Evolutionary conservation across 2,329 filamentous ascomycete genomes (phyloP).

Genomic region (Fusarium clavum): DNA sequence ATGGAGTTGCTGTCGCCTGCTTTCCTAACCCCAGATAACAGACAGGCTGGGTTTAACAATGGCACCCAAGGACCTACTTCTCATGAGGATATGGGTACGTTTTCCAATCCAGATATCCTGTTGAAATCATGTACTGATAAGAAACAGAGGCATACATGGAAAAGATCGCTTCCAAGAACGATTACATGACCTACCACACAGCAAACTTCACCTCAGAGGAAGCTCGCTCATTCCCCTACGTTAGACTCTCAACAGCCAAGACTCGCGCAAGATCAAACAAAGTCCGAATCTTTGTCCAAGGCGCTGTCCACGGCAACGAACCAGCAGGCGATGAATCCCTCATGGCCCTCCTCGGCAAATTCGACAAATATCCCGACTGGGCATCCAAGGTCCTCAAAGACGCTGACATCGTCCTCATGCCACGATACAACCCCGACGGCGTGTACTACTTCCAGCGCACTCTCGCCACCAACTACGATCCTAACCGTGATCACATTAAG

Average conservation of each 20-base stretch:
- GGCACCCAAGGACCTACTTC: conserved; percentile 37
- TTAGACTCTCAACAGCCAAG: conserved; percentile 21
- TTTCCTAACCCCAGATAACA: not conserved
- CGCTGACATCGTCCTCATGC: conserved; percentile 48
- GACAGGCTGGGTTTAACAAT: conserved; percentile 20
- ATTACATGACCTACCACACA: conserved; percentile 27
- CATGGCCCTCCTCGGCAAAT: conserved; percentile 48
- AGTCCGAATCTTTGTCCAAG: conserved; percentile 49
- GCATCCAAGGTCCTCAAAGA: conserved; percentile 44
- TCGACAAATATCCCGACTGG: conserved; percentile 48
- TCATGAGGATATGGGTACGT: conserved; percentile 27
- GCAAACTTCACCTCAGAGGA: conserved; percentile 38
- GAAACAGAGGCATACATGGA: conserved; percentile 18
- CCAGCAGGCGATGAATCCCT: conserved; percentile 49
- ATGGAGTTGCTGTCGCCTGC: conserved; percentile 26
- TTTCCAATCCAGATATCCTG: fast-evolving
- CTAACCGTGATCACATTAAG: conserved; percentile 51
- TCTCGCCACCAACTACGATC: conserved; percentile 47
- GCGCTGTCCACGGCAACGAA: conserved; percentile 51
- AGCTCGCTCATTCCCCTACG: conserved; percentile 33
- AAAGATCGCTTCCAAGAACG: conserved; percentile 17
- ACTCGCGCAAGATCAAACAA: conserved; percentile 32
- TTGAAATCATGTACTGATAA: not conserved
- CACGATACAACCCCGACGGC: conserved; percentile 51
- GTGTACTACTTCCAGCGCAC: conserved; percentile 51